Percentiles rank a stretch among this genome's conserved stretches.
Evolutionary conservation across 495 filamentous ascomycete genomes (phyloP).

Genomic region (Aspergillus nidulans): DNA sequence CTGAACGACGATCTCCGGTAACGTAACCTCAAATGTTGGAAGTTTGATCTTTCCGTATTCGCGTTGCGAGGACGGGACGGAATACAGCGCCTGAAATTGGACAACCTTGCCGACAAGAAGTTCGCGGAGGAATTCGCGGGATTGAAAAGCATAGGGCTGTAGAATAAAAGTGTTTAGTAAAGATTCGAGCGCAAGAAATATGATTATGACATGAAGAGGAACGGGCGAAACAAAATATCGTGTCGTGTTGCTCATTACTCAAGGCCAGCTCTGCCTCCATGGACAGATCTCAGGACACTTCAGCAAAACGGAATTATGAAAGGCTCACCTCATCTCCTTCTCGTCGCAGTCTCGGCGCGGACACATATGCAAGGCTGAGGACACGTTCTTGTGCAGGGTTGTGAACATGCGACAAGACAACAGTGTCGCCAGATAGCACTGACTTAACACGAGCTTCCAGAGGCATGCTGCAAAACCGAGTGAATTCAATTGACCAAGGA

Average conservation of each 20-base stretch:
- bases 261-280: slow-evolving; percentile 4
- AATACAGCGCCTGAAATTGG: slow-evolving; percentile 78
- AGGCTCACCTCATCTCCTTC: slow-evolving; percentile 79
- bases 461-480: slow-evolving; percentile 31
- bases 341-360: slow-evolving; percentile 76
- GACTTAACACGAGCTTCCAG: slow-evolving; percentile 83
- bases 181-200: background rate
- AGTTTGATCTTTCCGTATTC: slow-evolving; percentile 82
- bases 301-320: background rate
- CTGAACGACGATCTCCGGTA: slow-evolving; percentile 76
- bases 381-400: slow-evolving; percentile 73
- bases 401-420: slow-evolving; percentile 72
- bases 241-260: background rate
- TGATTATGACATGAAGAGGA: too few species aligned
- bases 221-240: background rate
- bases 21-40: slow-evolving; percentile 60
- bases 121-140: slow-evolving; percentile 84
- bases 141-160: slow-evolving; percentile 80
- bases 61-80: slow-evolving; percentile 71
- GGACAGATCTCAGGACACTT: background rate
- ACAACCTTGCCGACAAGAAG: slow-evolving; percentile 80
- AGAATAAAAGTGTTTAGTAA: slow-evolving; percentile 4
- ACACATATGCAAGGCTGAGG: slow-evolving; percentile 86
- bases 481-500: slow-evolving; percentile 16
- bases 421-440: slow-evolving; percentile 86